These are phyloP conservation scores for Apiospora arundinis DNA, from an alignment of 2,329 filamentous ascomycete genomes.

Conservation along the genomic window DNA sequence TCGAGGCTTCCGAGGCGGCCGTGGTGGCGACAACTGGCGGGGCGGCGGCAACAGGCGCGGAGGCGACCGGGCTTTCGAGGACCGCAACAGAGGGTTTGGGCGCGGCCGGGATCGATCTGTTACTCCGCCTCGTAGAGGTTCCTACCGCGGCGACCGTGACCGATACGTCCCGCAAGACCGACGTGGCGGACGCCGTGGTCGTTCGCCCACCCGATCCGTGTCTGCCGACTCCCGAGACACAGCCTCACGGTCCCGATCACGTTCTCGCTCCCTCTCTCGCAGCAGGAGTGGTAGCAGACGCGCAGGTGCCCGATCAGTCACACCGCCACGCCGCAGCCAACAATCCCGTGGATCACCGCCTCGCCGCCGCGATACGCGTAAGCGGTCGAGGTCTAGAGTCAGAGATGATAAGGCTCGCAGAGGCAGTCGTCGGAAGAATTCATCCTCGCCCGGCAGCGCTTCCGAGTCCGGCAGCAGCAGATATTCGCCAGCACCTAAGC, in stretches of 20 bases:
- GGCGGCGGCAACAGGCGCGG: conserved; percentile 52
- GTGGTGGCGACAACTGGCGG: conserved; percentile 59
- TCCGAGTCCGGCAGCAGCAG: conserved; percentile 3
- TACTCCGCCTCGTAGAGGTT: conserved; percentile 54
- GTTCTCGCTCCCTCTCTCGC: conserved; percentile 28
- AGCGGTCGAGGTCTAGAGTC: conserved; percentile 39
- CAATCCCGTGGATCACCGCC: conserved; percentile 35
- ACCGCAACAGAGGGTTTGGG: conserved; percentile 51
- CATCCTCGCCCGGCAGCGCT: conserved; percentile 36
- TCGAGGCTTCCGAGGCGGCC: conserved; percentile 55
- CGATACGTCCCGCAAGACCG: conserved; percentile 60
- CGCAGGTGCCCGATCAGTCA: conserved; percentile 30
- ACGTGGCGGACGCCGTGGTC: conserved; percentile 51
- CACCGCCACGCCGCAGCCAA: conserved; percentile 35
- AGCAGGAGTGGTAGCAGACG: conserved; percentile 35
- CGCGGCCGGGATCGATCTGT: conserved; percentile 53
- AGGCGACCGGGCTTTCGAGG: conserved; percentile 57
- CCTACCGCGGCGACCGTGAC: conserved; percentile 51
- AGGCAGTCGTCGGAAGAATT: conserved; percentile 36
- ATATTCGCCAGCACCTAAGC: conserved; percentile 45
- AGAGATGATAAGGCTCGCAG: conserved; percentile 35
- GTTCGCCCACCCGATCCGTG: conserved; percentile 47
- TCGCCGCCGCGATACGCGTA: conserved; percentile 34
- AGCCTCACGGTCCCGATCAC: conserved; percentile 37
- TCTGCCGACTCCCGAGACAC: conserved; percentile 45